A percentile compares a stretch with the other conserved stretches of the same genome.
Conservation (phyloP, 2,329 filamentous ascomycete genomes). For the Nemania serpens region DNA sequence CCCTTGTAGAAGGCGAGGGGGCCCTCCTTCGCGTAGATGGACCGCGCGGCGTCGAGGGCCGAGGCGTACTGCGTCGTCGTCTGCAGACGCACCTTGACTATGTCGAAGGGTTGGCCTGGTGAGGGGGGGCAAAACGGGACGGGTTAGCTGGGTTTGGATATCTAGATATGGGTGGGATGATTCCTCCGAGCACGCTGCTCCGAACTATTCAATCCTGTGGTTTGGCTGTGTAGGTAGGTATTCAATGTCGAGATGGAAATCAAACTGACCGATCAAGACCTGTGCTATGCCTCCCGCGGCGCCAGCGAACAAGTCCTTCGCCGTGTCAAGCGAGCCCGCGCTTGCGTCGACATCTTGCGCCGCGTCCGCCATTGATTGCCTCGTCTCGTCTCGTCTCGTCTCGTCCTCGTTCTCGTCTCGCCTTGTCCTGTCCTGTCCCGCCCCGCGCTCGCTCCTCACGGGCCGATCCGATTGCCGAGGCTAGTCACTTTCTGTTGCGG, state of each 20-base stretch:
- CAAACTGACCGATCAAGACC: conserved; percentile 80
- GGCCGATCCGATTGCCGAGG: too few relatives aligned
- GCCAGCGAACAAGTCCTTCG: conserved; percentile 90
- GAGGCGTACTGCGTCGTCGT: conserved; percentile 81
- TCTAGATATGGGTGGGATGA: too few relatives aligned
- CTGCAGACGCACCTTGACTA: conserved; percentile 96
- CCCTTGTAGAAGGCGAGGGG: conserved; percentile 93
- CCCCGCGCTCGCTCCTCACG: too few relatives aligned
- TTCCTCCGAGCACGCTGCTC: too few relatives aligned
- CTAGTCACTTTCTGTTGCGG: too few relatives aligned
- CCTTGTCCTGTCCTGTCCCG: too few relatives aligned
- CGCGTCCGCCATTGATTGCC: conserved; percentile 42
- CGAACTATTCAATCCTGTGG: too few relatives aligned
- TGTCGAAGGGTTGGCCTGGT: conserved; percentile 78
- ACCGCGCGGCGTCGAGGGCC: conserved; percentile 77
- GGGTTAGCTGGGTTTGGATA: too few relatives aligned
- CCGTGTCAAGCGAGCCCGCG: conserved; percentile 59
- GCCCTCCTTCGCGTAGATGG: conserved; percentile 88
- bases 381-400: conserved; percentile 24
- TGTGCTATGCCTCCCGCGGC: conserved; percentile 92
- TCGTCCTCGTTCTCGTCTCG: conserved; percentile 22
- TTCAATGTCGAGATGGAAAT: too few relatives aligned
- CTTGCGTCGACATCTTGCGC: conserved; percentile 39
- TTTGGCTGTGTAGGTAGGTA: too few relatives aligned
- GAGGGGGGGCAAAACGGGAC: background rate